Conservation (phyloP, 1,139 yeast species). For the Diutina catenulata region DNA sequence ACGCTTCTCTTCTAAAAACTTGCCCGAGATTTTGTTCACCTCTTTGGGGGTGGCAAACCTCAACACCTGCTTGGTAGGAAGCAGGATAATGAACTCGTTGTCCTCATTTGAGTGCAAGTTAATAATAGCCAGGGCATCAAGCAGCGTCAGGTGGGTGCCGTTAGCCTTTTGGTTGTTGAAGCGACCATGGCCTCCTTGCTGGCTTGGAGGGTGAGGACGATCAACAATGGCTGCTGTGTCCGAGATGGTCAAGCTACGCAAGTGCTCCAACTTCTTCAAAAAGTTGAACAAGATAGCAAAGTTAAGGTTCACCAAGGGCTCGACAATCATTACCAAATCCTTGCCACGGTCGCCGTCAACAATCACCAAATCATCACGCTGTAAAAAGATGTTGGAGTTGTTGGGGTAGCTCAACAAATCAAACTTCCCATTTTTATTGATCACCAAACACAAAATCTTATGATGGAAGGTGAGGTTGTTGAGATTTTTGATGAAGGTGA, state of each 20-base stretch:
- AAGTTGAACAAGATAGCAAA: conserved; percentile 46
- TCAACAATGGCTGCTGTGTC: too few species aligned
- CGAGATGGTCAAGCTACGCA: conserved; percentile 53
- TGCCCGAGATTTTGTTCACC: conserved; percentile 30
- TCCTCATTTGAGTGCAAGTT: conserved; percentile 30
- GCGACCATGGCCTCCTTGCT: conserved; percentile 8
- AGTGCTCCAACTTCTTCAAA: conserved; percentile 64
- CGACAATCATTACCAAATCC: conserved; percentile 38
- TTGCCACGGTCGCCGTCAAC: conserved; percentile 43
- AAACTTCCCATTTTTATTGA: conserved; percentile 46
- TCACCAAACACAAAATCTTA: conserved; percentile 34
- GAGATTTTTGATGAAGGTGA: conserved; percentile 30
- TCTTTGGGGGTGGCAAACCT: conserved; percentile 40
- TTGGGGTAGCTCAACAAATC: conserved; percentile 35
- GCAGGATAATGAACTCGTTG: conserved; percentile 34
- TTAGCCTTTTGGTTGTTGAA: conserved; percentile 16
- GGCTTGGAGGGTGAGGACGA: conserved; percentile 8
- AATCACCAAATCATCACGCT: conserved; percentile 31
- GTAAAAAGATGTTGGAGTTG: conserved; percentile 42
- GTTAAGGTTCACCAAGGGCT: conserved; percentile 17
- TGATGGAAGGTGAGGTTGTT: conserved; percentile 32
- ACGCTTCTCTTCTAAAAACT: conserved; percentile 35
- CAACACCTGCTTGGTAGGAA: conserved; percentile 38
- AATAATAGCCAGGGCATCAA: conserved; percentile 28
- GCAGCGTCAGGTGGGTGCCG: conserved; percentile 26